These are phyloP conservation scores for Xylaria hypoxylon DNA, from an alignment of 2,329 filamentous ascomycete genomes.

Conservation along the genomic window DNA sequence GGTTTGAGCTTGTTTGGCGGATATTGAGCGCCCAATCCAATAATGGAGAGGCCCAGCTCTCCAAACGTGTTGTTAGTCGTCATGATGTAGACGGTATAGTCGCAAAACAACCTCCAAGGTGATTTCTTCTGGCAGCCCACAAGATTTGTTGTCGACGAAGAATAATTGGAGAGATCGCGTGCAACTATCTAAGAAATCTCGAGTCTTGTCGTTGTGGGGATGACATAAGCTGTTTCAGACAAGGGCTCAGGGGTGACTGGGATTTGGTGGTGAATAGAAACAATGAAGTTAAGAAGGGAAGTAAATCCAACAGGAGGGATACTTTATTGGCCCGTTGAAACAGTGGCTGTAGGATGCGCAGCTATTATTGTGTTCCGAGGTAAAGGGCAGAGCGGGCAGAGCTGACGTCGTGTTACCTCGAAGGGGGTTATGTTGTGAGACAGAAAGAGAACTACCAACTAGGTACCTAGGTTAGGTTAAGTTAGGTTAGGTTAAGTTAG, in stretches of 20 bases:
- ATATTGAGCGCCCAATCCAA: slow-evolving; percentile 70
- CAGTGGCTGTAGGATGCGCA: slow-evolving; percentile 11
- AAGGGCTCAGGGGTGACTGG: slow-evolving; percentile 16
- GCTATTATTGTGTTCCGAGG: neutral
- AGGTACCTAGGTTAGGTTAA: too few species aligned
- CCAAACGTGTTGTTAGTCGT: slow-evolving; percentile 56
- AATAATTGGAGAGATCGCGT: slow-evolving; percentile 7
- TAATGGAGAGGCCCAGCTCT: slow-evolving; percentile 69
- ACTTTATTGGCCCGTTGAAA: slow-evolving; percentile 7
- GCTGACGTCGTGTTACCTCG: slow-evolving; percentile 5
- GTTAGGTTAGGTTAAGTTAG: too few species aligned
- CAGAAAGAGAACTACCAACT: too few species aligned
- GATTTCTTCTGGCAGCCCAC: neutral
- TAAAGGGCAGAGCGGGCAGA: neutral
- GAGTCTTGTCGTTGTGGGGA: slow-evolving; percentile 13
- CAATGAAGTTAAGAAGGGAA: neutral
- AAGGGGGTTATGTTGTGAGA: neutral
- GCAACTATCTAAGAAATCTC: neutral
- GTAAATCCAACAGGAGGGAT: slow-evolving; percentile 4
- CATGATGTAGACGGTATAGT: slow-evolving; percentile 50
- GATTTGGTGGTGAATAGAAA: slow-evolving; percentile 2
- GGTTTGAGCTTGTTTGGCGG: slow-evolving; percentile 66
- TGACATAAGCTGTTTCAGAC: slow-evolving; percentile 32
- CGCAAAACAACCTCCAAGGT: neutral
- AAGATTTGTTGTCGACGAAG: neutral